Evolutionary conservation across 2,329 filamentous ascomycete genomes (phyloP), one percentile per base, ranked within the genome.

Genomic region (Monosporascus sp.): DNA sequence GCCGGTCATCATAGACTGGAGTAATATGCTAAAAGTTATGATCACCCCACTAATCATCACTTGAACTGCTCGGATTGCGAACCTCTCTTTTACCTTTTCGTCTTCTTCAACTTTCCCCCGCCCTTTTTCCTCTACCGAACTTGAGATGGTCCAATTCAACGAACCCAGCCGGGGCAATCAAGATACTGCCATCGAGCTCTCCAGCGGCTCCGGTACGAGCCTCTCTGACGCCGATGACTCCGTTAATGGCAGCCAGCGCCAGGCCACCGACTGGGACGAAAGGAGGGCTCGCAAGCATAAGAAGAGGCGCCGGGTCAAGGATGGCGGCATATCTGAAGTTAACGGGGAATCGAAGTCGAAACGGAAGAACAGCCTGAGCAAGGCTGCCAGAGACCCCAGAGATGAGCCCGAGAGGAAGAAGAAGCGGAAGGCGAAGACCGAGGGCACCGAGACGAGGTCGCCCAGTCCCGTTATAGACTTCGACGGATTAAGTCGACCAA

Each of bases 391-490:
- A 54, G 82, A 85, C 62, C 80, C 80, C 17, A 73, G 79, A 53
- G 82, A 85, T 62, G 75, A 81, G 60, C 76, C 77, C 2, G 64
- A 70, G 3, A 58, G 65, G 47, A 63, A 65, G 51, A 65, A 64
- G 55, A 72, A 70, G 64, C 72, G 72, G 65, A 70, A 68, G 58
- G 42, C 51, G 27, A 65, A 63, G 57, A 9, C 44, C 25, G 68
- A 66, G 57, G 66, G 61, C 49, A 51, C 51, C 17, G 57, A 62
- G 27, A 74, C 72, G 2, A 69, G 75, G 27, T 78, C 79, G 5
- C 78, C 78, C 6, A 81, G 74, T 54, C 82, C 81, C 15, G 71
- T 84, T 39, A 82, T 85, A 58, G 81, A 84, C 64, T 81, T 80
- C 58, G 82, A 84, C 63, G 82, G 82, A 2, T 73, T 85, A 49